Percentiles rank a stretch among this genome's conserved stretches.
These are phyloP conservation scores for Boletus reticuloceps DNA, from an alignment of 768 basidiomycete species.

Conservation along the genomic window DNA sequence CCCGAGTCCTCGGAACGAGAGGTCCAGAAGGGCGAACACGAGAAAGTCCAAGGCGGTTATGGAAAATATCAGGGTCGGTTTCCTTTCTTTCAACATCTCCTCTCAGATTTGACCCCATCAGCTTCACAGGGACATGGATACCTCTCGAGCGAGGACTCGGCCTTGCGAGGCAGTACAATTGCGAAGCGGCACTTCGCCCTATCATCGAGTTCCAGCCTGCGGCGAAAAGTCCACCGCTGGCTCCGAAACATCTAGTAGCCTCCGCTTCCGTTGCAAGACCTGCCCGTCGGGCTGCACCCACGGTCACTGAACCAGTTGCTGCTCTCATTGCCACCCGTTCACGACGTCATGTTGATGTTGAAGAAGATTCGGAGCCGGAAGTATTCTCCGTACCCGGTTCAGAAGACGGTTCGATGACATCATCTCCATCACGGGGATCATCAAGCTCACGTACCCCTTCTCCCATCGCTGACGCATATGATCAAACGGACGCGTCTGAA, in stretches of 20 bases:
- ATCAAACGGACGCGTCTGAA: conserved; percentile 23
- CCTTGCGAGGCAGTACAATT: conserved; percentile 91
- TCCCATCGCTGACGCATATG: conserved; percentile 57
- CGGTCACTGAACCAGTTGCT: conserved; percentile 15
- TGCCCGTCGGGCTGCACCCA: conserved; percentile 23
- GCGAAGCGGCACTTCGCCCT: conserved; percentile 80
- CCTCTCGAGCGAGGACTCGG: conserved; percentile 86
- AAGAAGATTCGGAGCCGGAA: conserved; percentile 62
- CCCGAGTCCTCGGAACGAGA: conserved; percentile 96
- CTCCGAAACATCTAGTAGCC: conserved; percentile 93
- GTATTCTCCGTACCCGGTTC: conserved; percentile 67
- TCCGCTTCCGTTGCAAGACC: conserved; percentile 43
- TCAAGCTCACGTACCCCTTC: conserved; percentile 94
- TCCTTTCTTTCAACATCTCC: conserved; percentile 4
- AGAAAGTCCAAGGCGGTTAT: conserved; percentile 99
- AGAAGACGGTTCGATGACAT: conserved; percentile 88
- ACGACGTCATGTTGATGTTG: conserved; percentile 46
- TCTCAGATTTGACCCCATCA: background rate
- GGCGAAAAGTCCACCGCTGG: conserved; percentile 88
- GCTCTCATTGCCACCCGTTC: conserved; percentile 51
- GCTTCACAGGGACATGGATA: conserved; percentile 90
- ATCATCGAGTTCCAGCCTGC: conserved; percentile 93
- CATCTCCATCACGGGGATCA: conserved; percentile 81
- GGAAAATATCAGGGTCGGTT: conserved; percentile 97
- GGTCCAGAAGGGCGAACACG: conserved; percentile 97